Conservation (phyloP, 306 rosid genomes). For the Amphicarpaea edgeworthii region DNA sequence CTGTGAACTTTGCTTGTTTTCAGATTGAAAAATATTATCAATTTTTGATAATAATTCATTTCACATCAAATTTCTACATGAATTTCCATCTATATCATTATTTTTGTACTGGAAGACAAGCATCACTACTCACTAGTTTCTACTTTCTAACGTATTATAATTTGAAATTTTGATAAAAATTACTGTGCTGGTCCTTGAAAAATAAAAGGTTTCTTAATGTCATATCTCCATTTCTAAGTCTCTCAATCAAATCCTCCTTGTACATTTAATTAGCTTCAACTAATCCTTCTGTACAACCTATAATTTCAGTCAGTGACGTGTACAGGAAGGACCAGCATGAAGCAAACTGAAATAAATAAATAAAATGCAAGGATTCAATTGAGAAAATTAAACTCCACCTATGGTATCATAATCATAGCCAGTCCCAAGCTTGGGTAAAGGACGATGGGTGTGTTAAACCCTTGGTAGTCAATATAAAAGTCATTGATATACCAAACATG, state of each 20-base stretch:
- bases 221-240: constrained; percentile 16
- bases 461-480: background rate
- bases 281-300: constrained; percentile 12
- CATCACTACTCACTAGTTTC: background rate
- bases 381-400: constrained; percentile 18
- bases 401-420: background rate
- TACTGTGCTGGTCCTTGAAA: background rate
- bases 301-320: background rate
- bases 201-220: constrained; percentile 30
- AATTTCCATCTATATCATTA: constrained; percentile 1
- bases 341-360: background rate
- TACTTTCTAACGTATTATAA: constrained; percentile 23
- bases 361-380: constrained; percentile 5
- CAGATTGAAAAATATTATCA: constrained; percentile 35
- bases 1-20: constrained; percentile 43
- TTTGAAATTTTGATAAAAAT: constrained; percentile 5
- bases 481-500: background rate
- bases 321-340: background rate
- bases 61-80: constrained; percentile 30
- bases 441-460: background rate
- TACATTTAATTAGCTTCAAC: background rate
- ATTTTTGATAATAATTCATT: background rate
- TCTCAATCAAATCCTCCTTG: constrained; percentile 11
- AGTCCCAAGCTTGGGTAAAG: background rate
- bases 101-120: constrained; percentile 20